Conservation (phyloP, 257 asterid genomes). For the Solanum dulcamara region DNA sequence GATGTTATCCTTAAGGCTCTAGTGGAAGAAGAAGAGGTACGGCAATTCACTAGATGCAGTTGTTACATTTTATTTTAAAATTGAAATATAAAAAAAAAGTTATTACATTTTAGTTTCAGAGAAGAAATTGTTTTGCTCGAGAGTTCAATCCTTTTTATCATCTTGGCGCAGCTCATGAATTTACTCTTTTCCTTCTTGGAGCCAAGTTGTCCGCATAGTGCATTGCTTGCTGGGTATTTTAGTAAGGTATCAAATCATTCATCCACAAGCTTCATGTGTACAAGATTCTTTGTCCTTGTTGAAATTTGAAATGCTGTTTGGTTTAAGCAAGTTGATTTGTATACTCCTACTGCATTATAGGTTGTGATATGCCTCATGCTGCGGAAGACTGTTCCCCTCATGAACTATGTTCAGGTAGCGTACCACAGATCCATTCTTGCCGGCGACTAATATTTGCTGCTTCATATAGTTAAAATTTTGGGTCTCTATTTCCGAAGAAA, state of each 20-base stretch:
- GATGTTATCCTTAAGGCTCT: slow-evolving; percentile 92
- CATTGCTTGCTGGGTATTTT: slow-evolving; percentile 88
- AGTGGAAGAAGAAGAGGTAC: slow-evolving; percentile 95
- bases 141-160: slow-evolving; percentile 5
- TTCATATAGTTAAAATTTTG: not conserved
- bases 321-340: slow-evolving; percentile 10
- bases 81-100: slow-evolving; percentile 2
- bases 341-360: slow-evolving; percentile 31
- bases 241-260: slow-evolving; percentile 58
- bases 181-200: slow-evolving; percentile 93
- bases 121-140: slow-evolving; percentile 1
- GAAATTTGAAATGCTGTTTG: not conserved
- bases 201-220: slow-evolving; percentile 77
- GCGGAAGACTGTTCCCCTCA: slow-evolving; percentile 82
- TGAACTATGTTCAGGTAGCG: slow-evolving; percentile 85
- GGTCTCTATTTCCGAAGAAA: not conserved
- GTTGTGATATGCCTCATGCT: slow-evolving; percentile 90
- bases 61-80: not conserved
- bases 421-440: not conserved
- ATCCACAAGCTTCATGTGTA: not conserved
- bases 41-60: not conserved
- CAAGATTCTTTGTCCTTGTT: not conserved
- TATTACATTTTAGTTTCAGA: not conserved
- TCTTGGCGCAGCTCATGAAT: slow-evolving; percentile 73
- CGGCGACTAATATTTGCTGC: not conserved